Percentiles rank a stretch among this genome's conserved stretches.
These are phyloP conservation scores for Agrocybe praecox DNA, from an alignment of 768 basidiomycete genomes.

Conservation along the genomic window DNA sequence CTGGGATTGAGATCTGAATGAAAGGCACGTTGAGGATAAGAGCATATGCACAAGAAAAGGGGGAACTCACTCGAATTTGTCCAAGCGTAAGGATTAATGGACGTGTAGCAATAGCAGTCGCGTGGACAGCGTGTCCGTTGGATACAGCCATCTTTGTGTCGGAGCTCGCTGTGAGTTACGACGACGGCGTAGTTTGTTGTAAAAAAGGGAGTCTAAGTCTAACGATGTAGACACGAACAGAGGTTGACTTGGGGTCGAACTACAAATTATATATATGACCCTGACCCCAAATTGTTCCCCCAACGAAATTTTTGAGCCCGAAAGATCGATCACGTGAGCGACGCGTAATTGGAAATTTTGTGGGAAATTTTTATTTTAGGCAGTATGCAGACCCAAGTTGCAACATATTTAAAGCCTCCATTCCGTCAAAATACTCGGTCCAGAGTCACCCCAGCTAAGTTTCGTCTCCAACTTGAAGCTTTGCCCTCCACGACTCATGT, in stretches of 20 bases:
- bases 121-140: slow-evolving; percentile 38
- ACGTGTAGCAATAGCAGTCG: slow-evolving; percentile 44
- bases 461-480: not conserved
- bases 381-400: not conserved
- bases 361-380: slow-evolving; percentile 6
- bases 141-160: slow-evolving; percentile 38
- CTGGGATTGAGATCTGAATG: slow-evolving; percentile 79
- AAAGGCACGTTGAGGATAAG: slow-evolving; percentile 6
- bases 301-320: slow-evolving; percentile 40
- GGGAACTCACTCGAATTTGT: slow-evolving; percentile 51
- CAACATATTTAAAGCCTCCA: not conserved
- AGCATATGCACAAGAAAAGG: slow-evolving; percentile 9
- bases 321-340: slow-evolving; percentile 32
- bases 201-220: slow-evolving; percentile 23
- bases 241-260: slow-evolving; percentile 17
- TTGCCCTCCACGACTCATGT: no score
- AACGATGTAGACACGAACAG: slow-evolving; percentile 24
- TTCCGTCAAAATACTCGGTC: not conserved
- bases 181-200: slow-evolving; percentile 20
- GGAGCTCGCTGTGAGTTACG: slow-evolving; percentile 23
- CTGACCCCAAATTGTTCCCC: slow-evolving; percentile 46
- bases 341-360: slow-evolving; percentile 20
- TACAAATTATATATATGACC: slow-evolving; percentile 37
- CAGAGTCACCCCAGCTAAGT: not conserved
- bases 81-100: slow-evolving; percentile 50